Conservation (phyloP, 2,329 filamentous ascomycete species). For the Trichoderma citrinoviride region DNA sequence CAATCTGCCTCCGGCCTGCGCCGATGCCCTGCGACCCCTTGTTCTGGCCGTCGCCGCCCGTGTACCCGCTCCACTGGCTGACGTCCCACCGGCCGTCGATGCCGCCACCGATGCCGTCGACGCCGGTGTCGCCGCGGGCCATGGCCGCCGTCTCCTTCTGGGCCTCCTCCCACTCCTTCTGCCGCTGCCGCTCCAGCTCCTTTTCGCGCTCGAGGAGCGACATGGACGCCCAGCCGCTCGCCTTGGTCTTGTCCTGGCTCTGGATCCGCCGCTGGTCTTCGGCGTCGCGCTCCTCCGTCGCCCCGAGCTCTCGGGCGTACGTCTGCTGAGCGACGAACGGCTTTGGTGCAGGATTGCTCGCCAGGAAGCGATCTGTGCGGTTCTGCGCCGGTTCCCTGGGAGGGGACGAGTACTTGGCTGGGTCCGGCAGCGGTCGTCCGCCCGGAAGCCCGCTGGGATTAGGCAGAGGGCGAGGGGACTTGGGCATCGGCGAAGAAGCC, state of each 20-base stretch:
- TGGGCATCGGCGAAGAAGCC: conserved; percentile 28
- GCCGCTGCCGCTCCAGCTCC: conserved; percentile 73
- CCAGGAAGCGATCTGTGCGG: conserved; percentile 58
- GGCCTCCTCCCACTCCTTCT: conserved; percentile 75
- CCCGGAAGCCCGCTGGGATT: conserved; percentile 38
- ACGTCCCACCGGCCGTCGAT: conserved; percentile 71
- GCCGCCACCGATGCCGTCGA: conserved; percentile 65
- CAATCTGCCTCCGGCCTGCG: conserved; percentile 70
- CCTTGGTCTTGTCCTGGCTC: conserved; percentile 60
- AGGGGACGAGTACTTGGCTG: conserved; percentile 36
- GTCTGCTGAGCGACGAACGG: conserved; percentile 43
- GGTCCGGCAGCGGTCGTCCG: conserved; percentile 55
- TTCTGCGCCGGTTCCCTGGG: conserved; percentile 33
- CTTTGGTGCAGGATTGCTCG: conserved; percentile 52
- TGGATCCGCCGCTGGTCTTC: conserved; percentile 60
- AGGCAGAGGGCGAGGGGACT: conserved; percentile 44
- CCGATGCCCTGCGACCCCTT: conserved; percentile 64
- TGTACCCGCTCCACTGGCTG: conserved; percentile 71
- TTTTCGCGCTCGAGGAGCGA: conserved; percentile 76
- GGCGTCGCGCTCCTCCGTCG: conserved; percentile 58
- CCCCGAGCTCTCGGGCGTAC: conserved; percentile 55
- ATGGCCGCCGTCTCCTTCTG: conserved; percentile 63
- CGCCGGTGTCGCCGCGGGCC: conserved; percentile 44
- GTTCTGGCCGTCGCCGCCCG: conserved; percentile 73
- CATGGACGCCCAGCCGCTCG: conserved; percentile 62